Percentiles rank a stretch among this genome's conserved stretches.
Conservation (phyloP, 345 rosid species). For the Syzygium jambos region DNA sequence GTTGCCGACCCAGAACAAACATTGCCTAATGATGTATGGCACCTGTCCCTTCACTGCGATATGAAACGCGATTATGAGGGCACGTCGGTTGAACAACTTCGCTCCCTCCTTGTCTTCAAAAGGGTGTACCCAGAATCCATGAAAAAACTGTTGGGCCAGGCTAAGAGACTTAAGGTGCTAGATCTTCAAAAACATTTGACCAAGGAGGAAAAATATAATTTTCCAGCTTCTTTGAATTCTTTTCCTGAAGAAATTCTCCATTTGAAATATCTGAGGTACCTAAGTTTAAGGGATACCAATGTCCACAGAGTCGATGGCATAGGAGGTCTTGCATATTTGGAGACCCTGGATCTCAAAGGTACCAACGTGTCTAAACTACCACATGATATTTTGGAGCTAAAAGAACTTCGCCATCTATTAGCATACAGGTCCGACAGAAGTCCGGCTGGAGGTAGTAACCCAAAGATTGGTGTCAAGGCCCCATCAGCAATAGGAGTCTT, state of each 20-base stretch:
- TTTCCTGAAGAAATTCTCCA: neutral
- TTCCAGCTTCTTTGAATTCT: too few species aligned
- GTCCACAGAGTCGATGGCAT: fast-evolving
- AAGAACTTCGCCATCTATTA: neutral
- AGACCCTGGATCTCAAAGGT: neutral
- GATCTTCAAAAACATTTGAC: neutral
- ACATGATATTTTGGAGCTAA: neutral
- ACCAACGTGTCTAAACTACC: neutral
- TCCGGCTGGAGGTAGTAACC: too few species aligned
- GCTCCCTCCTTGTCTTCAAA: neutral
- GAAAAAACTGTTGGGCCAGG: neutral
- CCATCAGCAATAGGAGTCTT: too few species aligned
- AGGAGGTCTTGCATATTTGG: neutral
- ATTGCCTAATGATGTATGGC: neutral
- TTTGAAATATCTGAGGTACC: neutral
- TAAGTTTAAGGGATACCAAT: neutral
- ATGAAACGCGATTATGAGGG: fast-evolving
- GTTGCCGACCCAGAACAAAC: fast-evolving
- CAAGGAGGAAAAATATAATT: fast-evolving
- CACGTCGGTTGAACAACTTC: neutral
- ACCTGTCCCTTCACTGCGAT: neutral
- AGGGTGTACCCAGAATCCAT: neutral
- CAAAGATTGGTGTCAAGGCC: too few species aligned
- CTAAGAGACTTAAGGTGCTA: neutral
- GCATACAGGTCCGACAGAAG: neutral